Evolutionary conservation across 192 early-diverging fungal genomes (phyloP).

Genomic region (Backusella liffmaniae): DNA sequence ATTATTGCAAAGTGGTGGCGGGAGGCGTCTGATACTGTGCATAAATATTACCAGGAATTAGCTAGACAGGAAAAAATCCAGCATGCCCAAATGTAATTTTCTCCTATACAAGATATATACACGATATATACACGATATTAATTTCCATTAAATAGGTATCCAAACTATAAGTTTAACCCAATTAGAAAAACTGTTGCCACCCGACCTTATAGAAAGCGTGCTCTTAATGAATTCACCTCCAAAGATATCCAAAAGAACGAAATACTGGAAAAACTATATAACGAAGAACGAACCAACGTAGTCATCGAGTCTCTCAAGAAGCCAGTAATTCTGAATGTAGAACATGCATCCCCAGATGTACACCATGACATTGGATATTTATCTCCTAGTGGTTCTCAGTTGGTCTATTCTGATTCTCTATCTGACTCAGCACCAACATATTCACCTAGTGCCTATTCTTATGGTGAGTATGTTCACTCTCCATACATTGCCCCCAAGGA

Average conservation of each 20-base stretch:
- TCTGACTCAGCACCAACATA: neutral
- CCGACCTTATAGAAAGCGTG: neutral
- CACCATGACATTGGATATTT: neutral
- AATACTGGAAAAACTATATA: neutral
- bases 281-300: neutral
- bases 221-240: neutral
- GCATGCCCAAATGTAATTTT: slow-evolving; percentile 40
- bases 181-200: neutral
- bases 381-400: neutral
- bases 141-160: slow-evolving; percentile 16
- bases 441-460: neutral
- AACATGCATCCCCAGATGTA: neutral
- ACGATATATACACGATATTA: neutral
- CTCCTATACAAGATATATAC: neutral
- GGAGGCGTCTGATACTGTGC: slow-evolving; percentile 47
- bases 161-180: slow-evolving; percentile 25
- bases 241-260: neutral
- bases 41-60: slow-evolving; percentile 47
- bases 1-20: slow-evolving; percentile 63
- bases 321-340: neutral
- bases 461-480: neutral
- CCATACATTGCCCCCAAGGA: neutral
- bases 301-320: neutral
- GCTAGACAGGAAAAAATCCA: slow-evolving; percentile 48
- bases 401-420: neutral